Evolutionary conservation across 805 yeast species (phyloP), one percentile per base, ranked within the genome.

Genomic region (Suhomyces xylopsoci): DNA sequence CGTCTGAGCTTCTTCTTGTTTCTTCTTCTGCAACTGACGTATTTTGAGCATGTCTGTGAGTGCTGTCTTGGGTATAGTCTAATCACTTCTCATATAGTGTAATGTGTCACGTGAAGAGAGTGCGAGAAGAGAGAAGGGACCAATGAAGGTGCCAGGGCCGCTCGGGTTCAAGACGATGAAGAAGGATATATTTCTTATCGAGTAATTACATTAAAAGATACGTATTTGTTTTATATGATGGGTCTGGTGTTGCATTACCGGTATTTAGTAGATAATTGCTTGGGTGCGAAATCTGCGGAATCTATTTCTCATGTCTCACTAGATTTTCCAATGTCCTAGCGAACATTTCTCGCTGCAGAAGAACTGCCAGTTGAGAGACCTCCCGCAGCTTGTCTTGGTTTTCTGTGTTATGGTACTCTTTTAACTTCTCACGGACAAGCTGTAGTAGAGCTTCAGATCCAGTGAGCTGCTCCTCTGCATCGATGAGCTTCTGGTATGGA

Each of bases 21-120:
- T 83, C 65, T 81, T 77, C 67, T 78, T 77, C 65, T 83, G 85
- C 53, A 83, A 66, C 53, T 80, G 81, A 73, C 87, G 81, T 43
- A 83, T 77, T 64, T 82, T 83, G 50, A 84, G 49, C 60, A 57
- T 57, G 41, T 28, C n/a, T 7, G 15, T 4, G 9, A 15, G 14
- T 10, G 7, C 32, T 12, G n/a, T 7, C 5, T 20, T 20, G 1
- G 12, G 30, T 9, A 9, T 28, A 26, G 28, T 26, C 28, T 9
- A 26, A 9, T 26, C 28, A 26, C 4, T 9, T 26, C 28, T 26
- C 5, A 9, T 26, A 26, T 26, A 12, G 32, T 28, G 12, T 28
- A 12, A 9, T 28, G n/a, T 28, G 32, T 28, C 32, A 28, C 32
- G 32, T 26, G 30, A 7, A 25, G 26, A 2, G 7, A 1, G 7